Base-by-base conservation (phyloP, 2,329 filamentous ascomycete genomes). In the Didymella glomerata region DNA sequence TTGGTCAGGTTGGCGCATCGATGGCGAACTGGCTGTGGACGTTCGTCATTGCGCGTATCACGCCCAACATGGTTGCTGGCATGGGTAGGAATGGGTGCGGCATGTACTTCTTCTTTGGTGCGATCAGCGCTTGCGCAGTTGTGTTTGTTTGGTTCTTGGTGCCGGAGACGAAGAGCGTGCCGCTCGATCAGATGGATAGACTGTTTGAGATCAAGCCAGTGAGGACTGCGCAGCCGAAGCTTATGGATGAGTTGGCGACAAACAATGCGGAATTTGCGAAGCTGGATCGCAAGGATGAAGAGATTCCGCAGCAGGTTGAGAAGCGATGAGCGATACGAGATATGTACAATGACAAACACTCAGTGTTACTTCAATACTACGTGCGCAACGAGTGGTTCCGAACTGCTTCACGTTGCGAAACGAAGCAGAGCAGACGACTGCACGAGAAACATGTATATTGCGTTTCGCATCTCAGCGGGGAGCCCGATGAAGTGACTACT, bases 21-120 rank as follows among this genome's bases (percentile, higher is more conserved):
- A 86, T 86, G 16, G 88, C 85, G 78, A 91, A 91, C 76, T 91
- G 89, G 89, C 83, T 88, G 68, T 89, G 81, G 79, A 91, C 90
- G 74, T 90, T 91, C 72, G 81, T 91, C 71, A 85, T 91, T 63
- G 83, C 83, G 0, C 83, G 88, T 3, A 90, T 90, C 78, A 91
- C 88, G 0, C 86, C 86, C 20, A 85, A 89, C 62, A 90, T 90
- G 86, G 82, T 82, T 66, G 61, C 74, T 36, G 78, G 64, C 48
- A 81, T 82, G 80, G 75, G 74, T 8, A 50, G 42, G 32, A 59
- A 59, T 16, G 56, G 56, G 0, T 80, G 76, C 57, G 80, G 80
- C 10, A 75, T 78, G 10, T 78, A 78, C 63, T 80, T 81, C 70
- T 81, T 82, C 67, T 79, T 85, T 53, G 82, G 82, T 9, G 78